phyloP scores from a whole-genome alignment of 208 protist species.

The Trypanosoma melophagium region DNA sequence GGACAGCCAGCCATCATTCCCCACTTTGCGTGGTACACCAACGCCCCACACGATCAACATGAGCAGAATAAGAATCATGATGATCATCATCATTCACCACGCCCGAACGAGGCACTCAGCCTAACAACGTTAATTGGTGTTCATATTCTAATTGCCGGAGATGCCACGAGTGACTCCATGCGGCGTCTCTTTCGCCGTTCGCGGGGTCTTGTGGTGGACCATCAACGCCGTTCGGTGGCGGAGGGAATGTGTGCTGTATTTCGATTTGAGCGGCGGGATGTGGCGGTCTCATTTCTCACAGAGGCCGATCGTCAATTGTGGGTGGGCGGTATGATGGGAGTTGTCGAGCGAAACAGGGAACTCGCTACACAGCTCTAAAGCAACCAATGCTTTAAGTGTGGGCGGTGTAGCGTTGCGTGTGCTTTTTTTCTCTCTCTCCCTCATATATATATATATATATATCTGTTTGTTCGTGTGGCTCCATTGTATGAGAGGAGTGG shows the following conservation, averaged over 20 bases:
- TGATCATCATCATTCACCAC: not conserved
- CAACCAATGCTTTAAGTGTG: no score
- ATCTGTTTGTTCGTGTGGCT: no score
- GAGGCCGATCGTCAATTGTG: constrained; percentile 66
- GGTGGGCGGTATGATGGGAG: constrained; percentile 65
- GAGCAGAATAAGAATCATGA: not conserved
- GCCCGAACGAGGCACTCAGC: constrained; percentile 39
- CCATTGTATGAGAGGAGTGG: no score
- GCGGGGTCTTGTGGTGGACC: constrained; percentile 36
- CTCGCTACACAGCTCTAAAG: constrained; percentile 6
- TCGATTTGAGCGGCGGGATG: constrained; percentile 42
- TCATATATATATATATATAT: no score
- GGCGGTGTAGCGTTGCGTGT: no score
- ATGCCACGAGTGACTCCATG: constrained; percentile 1
- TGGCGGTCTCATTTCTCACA: constrained; percentile 60
- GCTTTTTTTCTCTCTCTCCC: no score
- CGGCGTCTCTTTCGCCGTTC: constrained; percentile 27
- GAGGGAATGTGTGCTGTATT: constrained; percentile 58
- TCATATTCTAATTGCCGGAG: constrained; percentile 32
- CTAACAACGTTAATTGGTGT: constrained; percentile 46
- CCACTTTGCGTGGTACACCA: constrained; percentile 57
- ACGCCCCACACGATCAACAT: not conserved
- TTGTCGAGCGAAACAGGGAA: constrained; percentile 65
- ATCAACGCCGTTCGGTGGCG: constrained; percentile 33
- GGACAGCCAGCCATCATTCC: constrained; percentile 56